Conservation (phyloP, 306 rosid species). For the Cicer judaicum region DNA sequence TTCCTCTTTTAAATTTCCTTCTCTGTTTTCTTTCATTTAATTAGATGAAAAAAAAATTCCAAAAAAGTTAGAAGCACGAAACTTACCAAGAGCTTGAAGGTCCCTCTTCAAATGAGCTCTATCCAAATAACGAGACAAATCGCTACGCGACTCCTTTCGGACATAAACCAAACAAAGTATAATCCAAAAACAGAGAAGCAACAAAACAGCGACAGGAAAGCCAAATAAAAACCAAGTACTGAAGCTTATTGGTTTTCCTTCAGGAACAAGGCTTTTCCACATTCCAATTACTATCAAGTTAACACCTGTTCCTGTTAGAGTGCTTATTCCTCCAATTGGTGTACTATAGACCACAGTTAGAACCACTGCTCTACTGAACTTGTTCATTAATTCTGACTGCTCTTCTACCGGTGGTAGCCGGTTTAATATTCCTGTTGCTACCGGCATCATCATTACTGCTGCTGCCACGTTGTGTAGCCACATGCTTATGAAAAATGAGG, state of each 20-base stretch:
- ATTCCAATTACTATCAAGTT: conserved; percentile 78
- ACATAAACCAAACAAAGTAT: conserved; percentile 68
- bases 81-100: conserved; percentile 73
- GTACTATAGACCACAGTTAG: conserved; percentile 67
- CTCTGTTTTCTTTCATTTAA: too few species aligned
- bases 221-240: conserved; percentile 71
- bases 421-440: conserved; percentile 80
- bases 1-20: too few species aligned
- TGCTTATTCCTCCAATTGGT: conserved; percentile 79
- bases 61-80: neutral
- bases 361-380: conserved; percentile 84
- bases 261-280: conserved; percentile 79
- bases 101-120: conserved; percentile 73
- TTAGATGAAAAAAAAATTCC: too few species aligned
- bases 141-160: conserved; percentile 53
- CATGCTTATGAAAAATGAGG: conserved; percentile 87
- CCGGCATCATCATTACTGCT: conserved; percentile 92
- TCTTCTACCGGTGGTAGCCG: conserved; percentile 54
- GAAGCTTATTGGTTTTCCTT: conserved; percentile 73
- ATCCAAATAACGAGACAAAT: conserved; percentile 65
- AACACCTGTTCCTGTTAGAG: conserved; percentile 93
- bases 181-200: conserved; percentile 62
- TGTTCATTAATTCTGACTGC: conserved; percentile 52
- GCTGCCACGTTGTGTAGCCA: conserved; percentile 95
- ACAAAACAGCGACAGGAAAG: conserved; percentile 65